Conservation (phyloP, 345 rosid species). For the Carallia brachiata region DNA sequence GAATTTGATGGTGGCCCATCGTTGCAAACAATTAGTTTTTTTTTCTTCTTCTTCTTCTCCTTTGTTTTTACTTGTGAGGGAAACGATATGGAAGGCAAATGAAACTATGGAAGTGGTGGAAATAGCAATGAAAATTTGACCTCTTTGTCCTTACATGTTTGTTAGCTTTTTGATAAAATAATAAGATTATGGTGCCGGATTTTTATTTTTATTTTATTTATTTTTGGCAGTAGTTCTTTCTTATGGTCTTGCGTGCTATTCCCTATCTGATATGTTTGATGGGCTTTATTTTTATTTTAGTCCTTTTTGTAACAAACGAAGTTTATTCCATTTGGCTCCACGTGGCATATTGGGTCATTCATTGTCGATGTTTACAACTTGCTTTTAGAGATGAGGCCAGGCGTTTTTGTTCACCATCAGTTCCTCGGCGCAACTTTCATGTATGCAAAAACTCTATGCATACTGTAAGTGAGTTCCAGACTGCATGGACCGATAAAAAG, state of each 20-base stretch:
- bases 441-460: no score
- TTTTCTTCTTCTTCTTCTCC: no score
- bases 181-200: not conserved
- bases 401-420: no score
- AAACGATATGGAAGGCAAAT: not conserved
- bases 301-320: conserved; percentile 14
- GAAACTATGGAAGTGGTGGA: not conserved
- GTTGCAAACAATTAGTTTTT: conserved; percentile 2
- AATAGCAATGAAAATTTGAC: no score
- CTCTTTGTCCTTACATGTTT: conserved; percentile 9
- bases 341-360: not conserved
- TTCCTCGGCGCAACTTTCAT: no score
- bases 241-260: no score
- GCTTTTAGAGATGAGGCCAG: not conserved
- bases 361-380: conserved; percentile 32
- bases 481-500: no score
- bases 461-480: no score
- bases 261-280: not conserved
- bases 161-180: not conserved
- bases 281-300: not conserved
- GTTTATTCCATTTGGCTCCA: not conserved
- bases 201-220: not conserved
- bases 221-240: not conserved
- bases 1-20: conserved; percentile 21
- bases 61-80: not conserved